A percentile compares a stretch with the other conserved stretches of the same genome.
Conservation (phyloP, 495 filamentous ascomycete genomes). For the Cercophora scortea region DNA sequence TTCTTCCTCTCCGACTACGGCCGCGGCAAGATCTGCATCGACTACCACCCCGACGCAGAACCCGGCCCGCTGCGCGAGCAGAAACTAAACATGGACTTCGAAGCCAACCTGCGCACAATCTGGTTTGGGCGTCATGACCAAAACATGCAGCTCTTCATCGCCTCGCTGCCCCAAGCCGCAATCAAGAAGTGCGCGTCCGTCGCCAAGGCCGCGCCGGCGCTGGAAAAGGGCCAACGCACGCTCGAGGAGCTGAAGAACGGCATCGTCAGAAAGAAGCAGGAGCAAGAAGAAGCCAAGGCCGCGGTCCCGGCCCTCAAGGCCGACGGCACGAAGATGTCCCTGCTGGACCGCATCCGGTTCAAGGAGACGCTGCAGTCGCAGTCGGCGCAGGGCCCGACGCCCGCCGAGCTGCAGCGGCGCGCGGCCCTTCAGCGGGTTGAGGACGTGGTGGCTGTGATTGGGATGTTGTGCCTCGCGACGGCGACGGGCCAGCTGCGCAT, state of each 20-base stretch:
- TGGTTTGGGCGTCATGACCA: constrained; percentile 33
- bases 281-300: constrained; percentile 13
- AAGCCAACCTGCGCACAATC: constrained; percentile 34
- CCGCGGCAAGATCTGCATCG: constrained; percentile 37
- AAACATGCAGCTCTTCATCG: constrained; percentile 35
- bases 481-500: constrained; percentile 31
- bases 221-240: constrained; percentile 51
- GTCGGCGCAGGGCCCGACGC: constrained; percentile 27
- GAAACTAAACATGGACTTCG: constrained; percentile 46
- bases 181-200: constrained; percentile 41
- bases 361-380: constrained; percentile 45
- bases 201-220: constrained; percentile 33
- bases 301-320: constrained; percentile 14
- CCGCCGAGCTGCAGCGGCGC: constrained; percentile 44
- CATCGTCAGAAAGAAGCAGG: constrained; percentile 36
- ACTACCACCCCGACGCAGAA: constrained; percentile 19
- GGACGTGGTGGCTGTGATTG: constrained; percentile 53
- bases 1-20: constrained; percentile 56
- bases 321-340: constrained; percentile 30
- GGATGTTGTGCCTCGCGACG: constrained; percentile 44
- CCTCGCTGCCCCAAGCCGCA: constrained; percentile 45
- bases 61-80: constrained; percentile 47
- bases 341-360: constrained; percentile 57
- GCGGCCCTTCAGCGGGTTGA: constrained; percentile 52
- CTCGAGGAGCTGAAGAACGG: constrained; percentile 53